Evolutionary conservation across 176 grass and related monocot species (phyloP), one percentile per base, ranked within the genome.

Genomic region (Saccharum spontaneum): DNA sequence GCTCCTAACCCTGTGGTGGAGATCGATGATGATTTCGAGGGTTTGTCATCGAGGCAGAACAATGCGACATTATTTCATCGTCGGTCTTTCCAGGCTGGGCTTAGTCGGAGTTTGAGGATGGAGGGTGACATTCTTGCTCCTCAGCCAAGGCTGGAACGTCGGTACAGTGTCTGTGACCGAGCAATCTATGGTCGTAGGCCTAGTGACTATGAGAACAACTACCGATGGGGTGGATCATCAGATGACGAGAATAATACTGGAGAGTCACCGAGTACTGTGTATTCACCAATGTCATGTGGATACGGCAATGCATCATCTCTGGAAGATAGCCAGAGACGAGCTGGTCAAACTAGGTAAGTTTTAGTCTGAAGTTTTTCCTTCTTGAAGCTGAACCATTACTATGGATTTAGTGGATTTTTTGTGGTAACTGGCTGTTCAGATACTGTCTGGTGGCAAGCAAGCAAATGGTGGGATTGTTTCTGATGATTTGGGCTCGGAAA

Each of bases 381-480:
- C 26, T 63, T 18, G 8, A 61, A 77, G 7, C 20, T 71, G 36
- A 33, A 63, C 66, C 77, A 10, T 71, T 77, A 40, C 50, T 1
- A 87, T 65, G 49, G 33, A 72, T 59, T 12, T 46, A 61, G 13
- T 76, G 43, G 34, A 48, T 41, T 36, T 15, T 44, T 67, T 40
- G 46, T 83, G 22, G 6, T 23, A 49, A 68, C 76, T 46, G 23
- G 52, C 52, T 85, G 48, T 45, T 84, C 74, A 98, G 96, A 79
- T 95, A 95, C 71, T 95, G 91, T 80, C 78, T 98, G 67, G 88
- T 98, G 52, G 93, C 96, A 39, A 95, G 93, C 80, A 98, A 98
- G 86, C 96, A 98, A 86, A 98, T 98, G 96, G 93, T 95, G 7
- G 96, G 96, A 50, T 86, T 98, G 71, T 98, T 98, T 89, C 87